phyloP scores from a whole-genome alignment of 163 green algal genomes.

The Scenedesmus sp. region DNA sequence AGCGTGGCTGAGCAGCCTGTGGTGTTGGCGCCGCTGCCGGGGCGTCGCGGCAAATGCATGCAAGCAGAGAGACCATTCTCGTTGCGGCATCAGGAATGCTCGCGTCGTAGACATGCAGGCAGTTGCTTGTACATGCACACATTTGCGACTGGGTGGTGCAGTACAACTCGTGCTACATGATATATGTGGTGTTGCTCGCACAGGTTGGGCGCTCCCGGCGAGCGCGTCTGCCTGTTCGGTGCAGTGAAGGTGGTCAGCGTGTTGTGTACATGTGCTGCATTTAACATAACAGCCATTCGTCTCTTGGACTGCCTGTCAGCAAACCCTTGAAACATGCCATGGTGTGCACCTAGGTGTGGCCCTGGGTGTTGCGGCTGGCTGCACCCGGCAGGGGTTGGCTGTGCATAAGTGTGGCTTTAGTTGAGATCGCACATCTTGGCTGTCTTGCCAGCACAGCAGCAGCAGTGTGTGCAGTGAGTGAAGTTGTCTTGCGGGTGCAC shows the following conservation, averaged over 20 bases:
- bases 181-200: neutral
- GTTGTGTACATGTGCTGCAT: slow-evolving; percentile 12
- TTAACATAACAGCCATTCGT: slow-evolving; percentile 8
- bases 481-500: neutral
- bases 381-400: neutral
- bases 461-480: neutral
- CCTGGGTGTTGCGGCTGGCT: neutral
- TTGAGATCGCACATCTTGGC: neutral
- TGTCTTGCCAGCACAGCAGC: neutral
- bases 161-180: neutral
- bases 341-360: neutral
- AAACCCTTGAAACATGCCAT: slow-evolving; percentile 5
- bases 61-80: neutral
- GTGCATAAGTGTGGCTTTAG: neutral
- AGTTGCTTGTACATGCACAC: slow-evolving; percentile 10
- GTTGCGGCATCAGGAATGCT: neutral
- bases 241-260: neutral
- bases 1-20: neutral
- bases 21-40: neutral
- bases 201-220: neutral
- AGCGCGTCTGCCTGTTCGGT: neutral
- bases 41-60: neutral
- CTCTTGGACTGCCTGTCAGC: neutral
- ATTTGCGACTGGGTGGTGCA: neutral
- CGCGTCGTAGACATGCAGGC: neutral